phyloP scores from a whole-genome alignment of 2,329 filamentous ascomycete genomes.

The Paraphaeosphaeria minitans region DNA sequence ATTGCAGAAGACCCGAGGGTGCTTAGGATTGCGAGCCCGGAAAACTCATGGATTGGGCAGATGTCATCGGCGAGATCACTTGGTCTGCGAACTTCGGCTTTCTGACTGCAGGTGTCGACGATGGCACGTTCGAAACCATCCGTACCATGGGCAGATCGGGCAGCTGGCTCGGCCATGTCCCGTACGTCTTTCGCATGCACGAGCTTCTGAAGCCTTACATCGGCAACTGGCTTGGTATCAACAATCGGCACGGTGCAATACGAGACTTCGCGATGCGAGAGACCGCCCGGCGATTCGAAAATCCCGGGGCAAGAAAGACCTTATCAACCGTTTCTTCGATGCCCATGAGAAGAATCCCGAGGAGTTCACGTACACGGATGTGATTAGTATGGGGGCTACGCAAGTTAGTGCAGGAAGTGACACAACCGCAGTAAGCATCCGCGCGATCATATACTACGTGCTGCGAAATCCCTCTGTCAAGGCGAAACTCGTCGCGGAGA shows the following conservation, averaged over 20 bases:
- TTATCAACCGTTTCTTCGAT: slow-evolving; percentile 44
- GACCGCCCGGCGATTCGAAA: slow-evolving; percentile 23
- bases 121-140: slow-evolving; percentile 43
- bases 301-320: slow-evolving; percentile 43
- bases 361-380: slow-evolving; percentile 40
- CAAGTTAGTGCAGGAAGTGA: slow-evolving; percentile 49
- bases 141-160: slow-evolving; percentile 35
- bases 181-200: slow-evolving; percentile 40
- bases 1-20: background rate
- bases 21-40: no score
- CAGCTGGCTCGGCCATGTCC: slow-evolving; percentile 47
- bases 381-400: slow-evolving; percentile 44
- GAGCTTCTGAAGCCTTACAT: slow-evolving; percentile 42
- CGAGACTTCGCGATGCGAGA: slow-evolving; percentile 32
- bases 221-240: slow-evolving; percentile 44
- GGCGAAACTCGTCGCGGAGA: slow-evolving; percentile 19
- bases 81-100: slow-evolving; percentile 47
- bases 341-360: slow-evolving; percentile 41
- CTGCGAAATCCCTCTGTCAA: slow-evolving; percentile 14
- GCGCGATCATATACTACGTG: slow-evolving; percentile 22
- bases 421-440: slow-evolving; percentile 48
- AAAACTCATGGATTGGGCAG: slow-evolving; percentile 17
- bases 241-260: slow-evolving; percentile 38
- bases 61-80: slow-evolving; percentile 51
- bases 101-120: slow-evolving; percentile 40